Base-by-base conservation (phyloP, 2,329 filamentous ascomycete species). In the Chrysosphaeria jannelii region DNA sequence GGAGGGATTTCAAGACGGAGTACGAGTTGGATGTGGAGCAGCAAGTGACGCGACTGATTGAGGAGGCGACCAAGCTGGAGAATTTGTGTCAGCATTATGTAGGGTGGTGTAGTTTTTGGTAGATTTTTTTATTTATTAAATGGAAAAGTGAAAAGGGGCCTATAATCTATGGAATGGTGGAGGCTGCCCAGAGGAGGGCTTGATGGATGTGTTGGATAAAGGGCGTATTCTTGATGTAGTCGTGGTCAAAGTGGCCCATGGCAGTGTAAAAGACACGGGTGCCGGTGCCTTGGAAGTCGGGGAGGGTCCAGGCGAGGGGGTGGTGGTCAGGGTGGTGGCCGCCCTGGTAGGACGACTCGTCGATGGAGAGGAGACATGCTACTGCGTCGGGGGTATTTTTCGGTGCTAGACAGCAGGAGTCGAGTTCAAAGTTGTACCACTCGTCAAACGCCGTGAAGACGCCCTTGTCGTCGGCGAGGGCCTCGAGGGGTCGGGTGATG, bases 91-190 rank as follows among this genome's bases (percentile, higher is more conserved):
- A 93, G 52, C 85, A 93, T 50, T 97, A 91, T 43, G 90, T 93
- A 36, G 85, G 85, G 31, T 93, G 81, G 81, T 93, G 81, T 47
- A 88, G 75, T 46, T 93, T 91, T 56, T 93, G 81, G 81, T 93
- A 23, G 17, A 11, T 18, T 18, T 18, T 18, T 18, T 18, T 18
- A 7, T 18, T 18, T n/a, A 18, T 18, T 18, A n/a, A n/a, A n/a
- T n/a, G n/a, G n/a, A n/a, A n/a, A n/a, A n/a, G n/a, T n/a, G n/a
- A n/a, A n/a, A n/a, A n/a, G n/a, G n/a, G n/a, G n/a, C n/a, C n/a
- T n/a, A n/a, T n/a, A n/a, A n/a, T n/a, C n/a, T n/a, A n/a, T n/a
- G n/a, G n/a, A n/a, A n/a, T n/a, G n/a, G n/a, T n/a, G n/a, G n/a
- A n/a, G n/a, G n/a, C n/a, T n/a, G n/a, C n/a, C n/a, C n/a, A n/a